Conservation (phyloP, 306 rosid species). For the Quercus alba region DNA sequence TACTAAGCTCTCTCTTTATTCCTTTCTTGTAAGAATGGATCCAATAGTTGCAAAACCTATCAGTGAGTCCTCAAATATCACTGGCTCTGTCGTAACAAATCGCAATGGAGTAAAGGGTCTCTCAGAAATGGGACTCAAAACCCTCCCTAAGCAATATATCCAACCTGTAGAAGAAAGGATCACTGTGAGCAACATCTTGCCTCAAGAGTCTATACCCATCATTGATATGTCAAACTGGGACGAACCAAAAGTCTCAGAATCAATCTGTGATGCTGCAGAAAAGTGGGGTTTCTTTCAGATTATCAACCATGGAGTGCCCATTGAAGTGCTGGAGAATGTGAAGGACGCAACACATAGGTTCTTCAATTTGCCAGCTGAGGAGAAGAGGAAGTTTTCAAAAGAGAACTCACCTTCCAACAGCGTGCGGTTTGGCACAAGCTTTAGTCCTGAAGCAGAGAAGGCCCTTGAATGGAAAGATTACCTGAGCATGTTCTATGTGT, state of each 20-base stretch:
- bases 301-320: slow-evolving; percentile 55
- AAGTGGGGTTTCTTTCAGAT: slow-evolving; percentile 66
- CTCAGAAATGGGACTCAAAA: too few relatives aligned
- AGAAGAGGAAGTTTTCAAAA: slow-evolving; percentile 41
- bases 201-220: slow-evolving; percentile 50
- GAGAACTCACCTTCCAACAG: slow-evolving; percentile 33
- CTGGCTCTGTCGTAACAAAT: too few relatives aligned
- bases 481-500: slow-evolving; percentile 53
- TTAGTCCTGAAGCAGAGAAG: slow-evolving; percentile 50
- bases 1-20: neutral
- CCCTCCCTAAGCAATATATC: too few relatives aligned
- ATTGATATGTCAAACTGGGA: slow-evolving; percentile 46
- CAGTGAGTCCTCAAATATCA: too few relatives aligned
- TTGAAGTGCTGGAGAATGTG: slow-evolving; percentile 35
- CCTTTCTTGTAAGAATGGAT: slow-evolving; percentile 11
- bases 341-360: slow-evolving; percentile 51
- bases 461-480: slow-evolving; percentile 71
- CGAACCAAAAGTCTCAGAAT: slow-evolving; percentile 27
- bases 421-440: slow-evolving; percentile 53
- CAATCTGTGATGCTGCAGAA: slow-evolving; percentile 56
- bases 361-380: slow-evolving; percentile 37
- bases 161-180: too few relatives aligned
- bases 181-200: too few relatives aligned
- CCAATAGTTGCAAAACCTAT: slow-evolving; percentile 3
- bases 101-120: too few relatives aligned